Evolutionary conservation across 2,329 filamentous ascomycete species (phyloP).

Genomic region (Fusarium sp.): DNA sequence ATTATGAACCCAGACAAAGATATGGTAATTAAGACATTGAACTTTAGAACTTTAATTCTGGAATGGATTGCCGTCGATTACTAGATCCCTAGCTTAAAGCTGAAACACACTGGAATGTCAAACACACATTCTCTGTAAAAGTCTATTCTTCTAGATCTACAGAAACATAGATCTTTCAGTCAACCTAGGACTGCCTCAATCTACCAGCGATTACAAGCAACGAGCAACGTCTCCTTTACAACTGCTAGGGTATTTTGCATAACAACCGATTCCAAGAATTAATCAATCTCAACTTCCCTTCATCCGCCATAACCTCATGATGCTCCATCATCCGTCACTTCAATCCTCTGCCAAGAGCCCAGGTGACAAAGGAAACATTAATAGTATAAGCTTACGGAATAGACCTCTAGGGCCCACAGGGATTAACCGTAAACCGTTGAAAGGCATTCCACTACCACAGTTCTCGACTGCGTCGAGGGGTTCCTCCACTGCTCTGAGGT

Average conservation of each 20-base stretch:
- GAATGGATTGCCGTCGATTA: constrained; percentile 1
- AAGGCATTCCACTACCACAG: constrained; percentile 33
- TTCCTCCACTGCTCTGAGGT: constrained; percentile 55
- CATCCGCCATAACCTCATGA: constrained; percentile 14
- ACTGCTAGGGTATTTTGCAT: constrained; percentile 38
- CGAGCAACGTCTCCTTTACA: constrained; percentile 31
- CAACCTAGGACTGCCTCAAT: constrained; percentile 26
- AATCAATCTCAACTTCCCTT: constrained; percentile 14
- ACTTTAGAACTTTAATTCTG: not conserved
- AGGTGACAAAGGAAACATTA: constrained; percentile 14
- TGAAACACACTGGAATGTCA: not conserved
- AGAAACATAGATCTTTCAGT: constrained; percentile 24
- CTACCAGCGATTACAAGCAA: constrained; percentile 25
- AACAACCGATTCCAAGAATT: constrained; percentile 27
- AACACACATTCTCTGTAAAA: not conserved
- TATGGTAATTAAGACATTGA: not conserved
- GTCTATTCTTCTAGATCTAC: constrained; percentile 11
- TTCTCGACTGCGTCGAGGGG: constrained; percentile 40
- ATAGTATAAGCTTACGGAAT: not conserved
- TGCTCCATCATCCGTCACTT: not conserved
- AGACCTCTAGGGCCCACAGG: not conserved
- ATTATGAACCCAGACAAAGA: not conserved
- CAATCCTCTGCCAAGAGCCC: constrained; percentile 5
- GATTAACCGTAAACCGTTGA: not conserved
- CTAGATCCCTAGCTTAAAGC: not conserved